These are phyloP conservation scores for Colletotrichum lindemuthianum DNA, from an alignment of 2,329 filamentous ascomycete species.

Conservation along the genomic window DNA sequence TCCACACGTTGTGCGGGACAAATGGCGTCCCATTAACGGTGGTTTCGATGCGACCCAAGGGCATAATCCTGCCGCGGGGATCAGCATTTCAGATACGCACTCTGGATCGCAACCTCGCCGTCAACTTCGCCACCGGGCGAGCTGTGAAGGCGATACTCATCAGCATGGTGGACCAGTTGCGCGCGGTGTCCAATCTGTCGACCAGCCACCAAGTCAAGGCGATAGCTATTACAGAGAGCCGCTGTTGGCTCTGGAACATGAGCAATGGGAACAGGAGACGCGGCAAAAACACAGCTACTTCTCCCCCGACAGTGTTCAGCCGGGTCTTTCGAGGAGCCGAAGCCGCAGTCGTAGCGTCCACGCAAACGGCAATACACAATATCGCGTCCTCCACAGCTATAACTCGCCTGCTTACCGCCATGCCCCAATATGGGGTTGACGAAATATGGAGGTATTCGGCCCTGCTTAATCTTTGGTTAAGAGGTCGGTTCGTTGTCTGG, in stretches of 20 bases:
- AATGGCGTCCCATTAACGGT: conserved; percentile 14
- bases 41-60: background rate
- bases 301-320: conserved; percentile 44
- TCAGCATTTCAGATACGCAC: too few species aligned
- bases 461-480: conserved; percentile 20
- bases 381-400: conserved; percentile 66
- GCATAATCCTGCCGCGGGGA: too few species aligned
- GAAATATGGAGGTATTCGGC: background rate
- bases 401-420: conserved; percentile 67
- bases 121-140: conserved; percentile 46
- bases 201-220: conserved; percentile 22
- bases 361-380: conserved; percentile 48
- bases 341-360: conserved; percentile 27
- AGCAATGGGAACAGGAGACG: conserved; percentile 36
- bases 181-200: conserved; percentile 20
- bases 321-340: conserved; percentile 38
- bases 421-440: conserved; percentile 65
- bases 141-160: conserved; percentile 42
- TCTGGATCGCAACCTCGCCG: conserved; percentile 24
- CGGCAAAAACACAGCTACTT: conserved; percentile 43
- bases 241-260: conserved; percentile 28
- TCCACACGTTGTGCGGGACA: conserved; percentile 15
- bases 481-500: conserved; percentile 3
- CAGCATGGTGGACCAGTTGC: conserved; percentile 37
- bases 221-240: conserved; percentile 35